These are phyloP conservation scores for Collybia sordida DNA, from an alignment of 768 basidiomycete species.

Conservation along the genomic window DNA sequence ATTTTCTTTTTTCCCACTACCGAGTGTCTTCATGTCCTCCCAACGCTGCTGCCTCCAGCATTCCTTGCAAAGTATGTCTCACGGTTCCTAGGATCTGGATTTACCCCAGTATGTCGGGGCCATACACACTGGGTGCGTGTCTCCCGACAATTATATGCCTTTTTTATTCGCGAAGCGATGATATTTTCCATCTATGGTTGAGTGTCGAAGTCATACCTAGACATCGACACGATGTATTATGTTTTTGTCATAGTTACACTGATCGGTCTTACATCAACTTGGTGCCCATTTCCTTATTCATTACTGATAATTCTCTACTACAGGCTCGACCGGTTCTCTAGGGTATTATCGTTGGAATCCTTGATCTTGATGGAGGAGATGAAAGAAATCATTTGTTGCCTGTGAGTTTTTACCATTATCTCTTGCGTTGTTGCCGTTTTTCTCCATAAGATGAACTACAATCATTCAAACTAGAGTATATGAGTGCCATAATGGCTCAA, in stretches of 20 bases:
- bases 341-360: not conserved
- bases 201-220: slow-evolving; percentile 56
- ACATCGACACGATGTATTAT: slow-evolving; percentile 50
- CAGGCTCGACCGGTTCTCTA: no score
- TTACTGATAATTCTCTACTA: no score
- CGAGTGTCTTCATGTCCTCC: not conserved
- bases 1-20: not conserved
- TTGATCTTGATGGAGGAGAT: not conserved
- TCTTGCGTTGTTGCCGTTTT: slow-evolving; percentile 2
- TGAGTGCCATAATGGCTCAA: slow-evolving; percentile 66
- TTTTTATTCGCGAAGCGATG: slow-evolving; percentile 51
- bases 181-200: slow-evolving; percentile 43
- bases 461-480: slow-evolving; percentile 92
- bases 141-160: not conserved
- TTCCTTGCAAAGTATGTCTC: no score
- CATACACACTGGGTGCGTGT: no score
- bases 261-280: slow-evolving; percentile 45
- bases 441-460: slow-evolving; percentile 52
- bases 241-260: slow-evolving; percentile 92
- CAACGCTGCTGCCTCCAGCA: not conserved
- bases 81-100: no score
- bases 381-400: not conserved
- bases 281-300: no score
- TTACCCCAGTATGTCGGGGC: no score
- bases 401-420: not conserved